These are phyloP conservation scores for Physcia stellaris DNA, from an alignment of 495 filamentous ascomycete species.

Conservation along the genomic window DNA sequence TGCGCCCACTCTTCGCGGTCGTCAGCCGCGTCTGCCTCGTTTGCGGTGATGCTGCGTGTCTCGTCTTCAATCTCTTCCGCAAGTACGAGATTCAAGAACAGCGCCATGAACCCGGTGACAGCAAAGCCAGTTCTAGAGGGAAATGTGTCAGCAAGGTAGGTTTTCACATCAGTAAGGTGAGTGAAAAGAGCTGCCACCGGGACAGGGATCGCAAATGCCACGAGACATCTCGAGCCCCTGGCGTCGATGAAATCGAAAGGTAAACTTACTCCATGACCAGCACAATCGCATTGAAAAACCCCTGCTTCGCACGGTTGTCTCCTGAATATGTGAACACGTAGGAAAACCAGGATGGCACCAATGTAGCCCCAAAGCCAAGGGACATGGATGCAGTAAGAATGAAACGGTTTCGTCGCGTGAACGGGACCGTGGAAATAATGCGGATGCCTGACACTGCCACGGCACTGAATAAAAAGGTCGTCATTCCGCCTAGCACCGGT, in stretches of 20 bases:
- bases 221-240: too few relatives aligned
- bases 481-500: constrained; percentile 82
- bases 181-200: background rate
- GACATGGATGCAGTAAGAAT: constrained; percentile 69
- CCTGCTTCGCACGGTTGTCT: constrained; percentile 53
- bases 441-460: constrained; percentile 79
- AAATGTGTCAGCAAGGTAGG: background rate
- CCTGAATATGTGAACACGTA: constrained; percentile 66
- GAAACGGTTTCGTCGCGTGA: constrained; percentile 78
- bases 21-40: constrained; percentile 10
- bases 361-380: constrained; percentile 66
- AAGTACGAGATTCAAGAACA: constrained; percentile 61
- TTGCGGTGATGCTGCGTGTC: constrained; percentile 10
- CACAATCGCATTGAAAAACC: constrained; percentile 71
- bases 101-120: constrained; percentile 54
- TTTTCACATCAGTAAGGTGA: background rate
- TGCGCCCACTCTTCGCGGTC: constrained; percentile 13
- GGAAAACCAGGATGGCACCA: constrained; percentile 65
- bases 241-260: too few relatives aligned
- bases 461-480: constrained; percentile 75
- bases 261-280: constrained; percentile 71
- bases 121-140: constrained; percentile 30
- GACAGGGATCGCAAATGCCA: constrained; percentile 5
- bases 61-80: constrained; percentile 29
- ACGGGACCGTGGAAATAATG: constrained; percentile 65